Evolutionary conservation across 2,329 filamentous ascomycete genomes (phyloP).

Genomic region (Penicillium paneum): DNA sequence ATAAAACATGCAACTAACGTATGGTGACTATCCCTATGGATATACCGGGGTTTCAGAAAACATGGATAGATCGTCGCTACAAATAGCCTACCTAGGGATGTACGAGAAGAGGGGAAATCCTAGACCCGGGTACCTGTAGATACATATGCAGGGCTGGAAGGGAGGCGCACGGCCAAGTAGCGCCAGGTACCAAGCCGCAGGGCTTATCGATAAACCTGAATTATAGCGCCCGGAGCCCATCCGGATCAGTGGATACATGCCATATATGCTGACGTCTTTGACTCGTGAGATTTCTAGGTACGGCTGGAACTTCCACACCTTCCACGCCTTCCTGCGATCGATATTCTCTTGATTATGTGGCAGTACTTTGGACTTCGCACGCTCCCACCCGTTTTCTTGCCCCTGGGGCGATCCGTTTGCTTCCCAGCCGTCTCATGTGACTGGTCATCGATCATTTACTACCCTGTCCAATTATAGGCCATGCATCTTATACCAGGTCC

Average conservation of each 20-base stretch:
- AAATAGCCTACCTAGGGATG: too few species aligned
- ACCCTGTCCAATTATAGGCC: conserved; percentile 10
- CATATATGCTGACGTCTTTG: conserved; percentile 21
- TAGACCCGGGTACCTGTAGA: conserved; percentile 21
- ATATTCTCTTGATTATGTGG: not conserved
- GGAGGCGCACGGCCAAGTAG: conserved; percentile 19
- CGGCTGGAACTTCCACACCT: not conserved
- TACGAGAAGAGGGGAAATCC: conserved; percentile 3
- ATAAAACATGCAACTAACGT: not conserved
- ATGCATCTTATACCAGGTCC: conserved; percentile 11
- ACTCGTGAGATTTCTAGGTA: conserved; percentile 5
- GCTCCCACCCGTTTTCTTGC: not conserved
- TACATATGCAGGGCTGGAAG: conserved; percentile 20
- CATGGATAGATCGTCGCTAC: not conserved
- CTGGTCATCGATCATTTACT: not conserved
- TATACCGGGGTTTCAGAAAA: not conserved
- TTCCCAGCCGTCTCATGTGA: conserved; percentile 21
- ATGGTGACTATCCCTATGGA: not conserved
- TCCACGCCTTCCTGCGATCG: not conserved
- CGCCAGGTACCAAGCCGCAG: conserved; percentile 24
- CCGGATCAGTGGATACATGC: not conserved
- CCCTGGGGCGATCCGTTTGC: conserved; percentile 15
- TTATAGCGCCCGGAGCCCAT: not conserved
- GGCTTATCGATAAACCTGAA: conserved; percentile 24
- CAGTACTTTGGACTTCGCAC: not conserved